Conservation (phyloP, 345 rosid genomes). For the Lumnitzera littorea region DNA sequence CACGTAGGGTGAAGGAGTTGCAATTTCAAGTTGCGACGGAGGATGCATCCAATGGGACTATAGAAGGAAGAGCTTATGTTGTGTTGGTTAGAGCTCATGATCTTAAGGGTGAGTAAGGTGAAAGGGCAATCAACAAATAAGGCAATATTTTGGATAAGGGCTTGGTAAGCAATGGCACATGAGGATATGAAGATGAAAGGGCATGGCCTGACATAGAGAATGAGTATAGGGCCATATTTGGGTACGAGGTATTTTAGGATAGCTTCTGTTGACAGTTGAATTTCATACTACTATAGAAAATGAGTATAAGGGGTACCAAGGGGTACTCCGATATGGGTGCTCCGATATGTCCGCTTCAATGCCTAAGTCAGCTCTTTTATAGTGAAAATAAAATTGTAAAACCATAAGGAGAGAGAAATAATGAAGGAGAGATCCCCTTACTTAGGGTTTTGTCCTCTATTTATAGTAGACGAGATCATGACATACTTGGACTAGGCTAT, state of each 20-base stretch:
- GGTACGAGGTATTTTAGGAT: slow-evolving; percentile 2
- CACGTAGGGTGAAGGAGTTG: slow-evolving; percentile 12
- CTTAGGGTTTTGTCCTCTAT: too few species aligned
- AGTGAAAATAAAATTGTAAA: too few species aligned
- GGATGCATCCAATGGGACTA: slow-evolving; percentile 7
- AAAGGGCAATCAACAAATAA: slow-evolving; percentile 6
- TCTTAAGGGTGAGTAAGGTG: not conserved
- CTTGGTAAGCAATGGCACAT: slow-evolving; percentile 3
- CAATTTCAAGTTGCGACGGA: slow-evolving; percentile 8
- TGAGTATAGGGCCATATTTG: slow-evolving; percentile 5
- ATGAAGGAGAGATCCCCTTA: too few species aligned
- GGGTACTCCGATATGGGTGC: too few species aligned
- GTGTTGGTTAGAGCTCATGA: slow-evolving; percentile 7
- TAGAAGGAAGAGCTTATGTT: slow-evolving; percentile 8
- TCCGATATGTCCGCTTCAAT: too few species aligned
- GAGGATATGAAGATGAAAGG: slow-evolving; percentile 5
- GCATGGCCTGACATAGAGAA: not conserved
- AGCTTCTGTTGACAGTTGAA: not conserved
- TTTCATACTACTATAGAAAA: too few species aligned
- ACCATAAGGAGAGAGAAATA: too few species aligned
- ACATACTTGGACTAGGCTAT: too few species aligned
- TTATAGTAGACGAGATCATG: too few species aligned
- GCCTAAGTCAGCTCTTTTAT: too few species aligned
- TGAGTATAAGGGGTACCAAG: too few species aligned
- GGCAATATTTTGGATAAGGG: slow-evolving; percentile 9